Percentiles rank a stretch among this genome's conserved stretches.
Evolutionary conservation across 1,139 yeast genomes (phyloP).

Genomic region (Kodamaea alishanica): DNA sequence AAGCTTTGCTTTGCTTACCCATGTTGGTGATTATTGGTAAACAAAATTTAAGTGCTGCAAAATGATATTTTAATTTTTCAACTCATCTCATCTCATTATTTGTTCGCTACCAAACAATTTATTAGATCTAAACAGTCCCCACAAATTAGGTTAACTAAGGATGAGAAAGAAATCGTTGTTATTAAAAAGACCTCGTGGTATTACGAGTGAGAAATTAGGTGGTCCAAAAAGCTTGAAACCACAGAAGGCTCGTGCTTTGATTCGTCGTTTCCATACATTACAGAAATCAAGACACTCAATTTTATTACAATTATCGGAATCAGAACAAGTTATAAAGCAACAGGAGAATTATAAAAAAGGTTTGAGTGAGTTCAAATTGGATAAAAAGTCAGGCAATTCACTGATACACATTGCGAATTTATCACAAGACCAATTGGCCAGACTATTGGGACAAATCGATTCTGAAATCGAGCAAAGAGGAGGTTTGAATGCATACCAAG

Average conservation of each 20-base stretch:
- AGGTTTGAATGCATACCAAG: conserved; percentile 71
- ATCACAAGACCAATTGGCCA: conserved; percentile 16
- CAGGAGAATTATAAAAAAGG: conserved; percentile 2
- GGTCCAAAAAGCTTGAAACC: conserved; percentile 52
- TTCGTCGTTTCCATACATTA: conserved; percentile 64
- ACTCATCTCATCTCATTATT: neutral
- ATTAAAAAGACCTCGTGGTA: conserved; percentile 19
- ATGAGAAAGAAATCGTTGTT: conserved; percentile 20
- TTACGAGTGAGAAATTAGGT: conserved; percentile 15
- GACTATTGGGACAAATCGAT: conserved; percentile 51
- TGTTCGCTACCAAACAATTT: neutral
- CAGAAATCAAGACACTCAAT: conserved; percentile 48
- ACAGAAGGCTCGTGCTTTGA: conserved; percentile 59
- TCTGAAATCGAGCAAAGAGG: conserved; percentile 60
- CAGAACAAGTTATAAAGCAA: conserved; percentile 1
- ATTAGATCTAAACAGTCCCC: neutral
- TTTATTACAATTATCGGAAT: conserved; percentile 19
- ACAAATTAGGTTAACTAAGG: conserved; percentile 3
- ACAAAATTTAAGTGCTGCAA: neutral
- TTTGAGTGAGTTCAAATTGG: conserved; percentile 4
- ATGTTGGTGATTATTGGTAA: conserved; percentile 1
- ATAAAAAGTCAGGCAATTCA: conserved; percentile 7
- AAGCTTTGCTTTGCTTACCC: conserved; percentile 5
- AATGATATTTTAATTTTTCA: neutral
- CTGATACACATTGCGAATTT: conserved; percentile 3